Percentiles rank a stretch among this genome's conserved stretches.
Evolutionary conservation across 1,284 basidiomycete genomes (phyloP).

Genomic region (Ganoderma leucocontextum): DNA sequence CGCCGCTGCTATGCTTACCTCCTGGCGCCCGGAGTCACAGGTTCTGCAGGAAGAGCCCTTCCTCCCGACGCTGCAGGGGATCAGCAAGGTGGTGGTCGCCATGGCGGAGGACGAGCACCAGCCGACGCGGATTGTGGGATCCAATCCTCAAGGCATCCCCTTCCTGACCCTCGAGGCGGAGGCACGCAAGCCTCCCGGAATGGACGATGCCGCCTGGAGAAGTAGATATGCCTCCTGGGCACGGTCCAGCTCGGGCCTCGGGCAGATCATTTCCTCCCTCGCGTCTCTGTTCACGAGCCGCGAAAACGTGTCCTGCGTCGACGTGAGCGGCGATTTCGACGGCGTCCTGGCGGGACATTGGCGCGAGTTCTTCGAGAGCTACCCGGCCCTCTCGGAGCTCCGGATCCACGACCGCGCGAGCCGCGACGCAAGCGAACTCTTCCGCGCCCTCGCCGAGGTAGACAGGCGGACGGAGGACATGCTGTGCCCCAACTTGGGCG

Average conservation of each 20-base stretch:
- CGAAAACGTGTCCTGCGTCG: not conserved
- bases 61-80: not conserved
- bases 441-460: not conserved
- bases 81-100: not conserved
- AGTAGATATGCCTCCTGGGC: not conserved
- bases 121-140: not conserved
- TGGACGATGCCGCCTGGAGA: not conserved
- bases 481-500: not conserved
- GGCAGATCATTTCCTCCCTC: not conserved
- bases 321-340: not conserved
- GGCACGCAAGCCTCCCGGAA: not conserved
- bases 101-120: not conserved
- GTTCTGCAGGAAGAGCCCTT: not conserved
- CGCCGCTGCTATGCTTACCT: not conserved
- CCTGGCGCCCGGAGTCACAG: not conserved
- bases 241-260: not conserved
- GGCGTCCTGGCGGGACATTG: not conserved
- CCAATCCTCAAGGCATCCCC: not conserved
- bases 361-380: not conserved
- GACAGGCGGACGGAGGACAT: not conserved
- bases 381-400: not conserved
- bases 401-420: not conserved
- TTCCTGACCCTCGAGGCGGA: not conserved
- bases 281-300: not conserved
- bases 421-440: not conserved